Conservation (phyloP, 106 monocot species). For the Dendrobium chrysotoxum region DNA sequence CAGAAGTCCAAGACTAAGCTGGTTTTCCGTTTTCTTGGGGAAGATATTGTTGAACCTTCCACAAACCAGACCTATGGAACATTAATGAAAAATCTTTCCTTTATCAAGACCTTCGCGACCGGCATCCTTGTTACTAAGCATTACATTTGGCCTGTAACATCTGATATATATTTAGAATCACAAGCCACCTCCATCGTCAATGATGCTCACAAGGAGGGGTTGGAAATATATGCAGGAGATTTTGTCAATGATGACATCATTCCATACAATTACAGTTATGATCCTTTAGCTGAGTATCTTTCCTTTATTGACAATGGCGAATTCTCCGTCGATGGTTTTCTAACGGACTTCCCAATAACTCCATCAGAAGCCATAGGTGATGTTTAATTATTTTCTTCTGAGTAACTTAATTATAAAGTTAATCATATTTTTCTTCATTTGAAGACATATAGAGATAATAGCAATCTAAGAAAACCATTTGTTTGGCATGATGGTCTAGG, state of each 20-base stretch:
- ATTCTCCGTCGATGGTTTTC: too few species aligned
- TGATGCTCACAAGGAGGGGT: slow-evolving; percentile 68
- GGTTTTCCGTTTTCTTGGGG: slow-evolving; percentile 55
- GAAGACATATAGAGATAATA: too few species aligned
- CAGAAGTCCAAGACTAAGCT: slow-evolving; percentile 51
- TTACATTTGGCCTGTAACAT: slow-evolving; percentile 74
- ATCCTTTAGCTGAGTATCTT: slow-evolving; percentile 63
- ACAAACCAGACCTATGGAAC: too few species aligned
- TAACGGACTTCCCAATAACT: slow-evolving; percentile 72
- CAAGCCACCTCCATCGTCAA: slow-evolving; percentile 45
- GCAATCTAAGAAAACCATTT: too few species aligned
- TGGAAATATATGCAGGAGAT: slow-evolving; percentile 77
- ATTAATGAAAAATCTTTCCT: slow-evolving; percentile 77
- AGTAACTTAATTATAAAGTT: too few species aligned
- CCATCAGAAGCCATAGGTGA: slow-evolving; percentile 82
- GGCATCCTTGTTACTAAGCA: slow-evolving; percentile 81
- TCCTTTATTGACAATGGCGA: slow-evolving; percentile 53
- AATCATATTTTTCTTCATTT: too few species aligned
- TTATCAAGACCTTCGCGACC: slow-evolving; percentile 72
- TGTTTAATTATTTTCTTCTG: too few species aligned
- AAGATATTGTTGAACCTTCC: slow-evolving; percentile 36
- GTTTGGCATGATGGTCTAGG: too few species aligned
- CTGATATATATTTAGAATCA: slow-evolving; percentile 43
- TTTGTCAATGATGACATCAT: slow-evolving; percentile 94
- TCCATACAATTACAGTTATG: slow-evolving; percentile 85